Evolutionary conservation across 2,329 filamentous ascomycete genomes (phyloP), one percentile per base, ranked within the genome.

Genomic region (Dothistroma septosporum): DNA sequence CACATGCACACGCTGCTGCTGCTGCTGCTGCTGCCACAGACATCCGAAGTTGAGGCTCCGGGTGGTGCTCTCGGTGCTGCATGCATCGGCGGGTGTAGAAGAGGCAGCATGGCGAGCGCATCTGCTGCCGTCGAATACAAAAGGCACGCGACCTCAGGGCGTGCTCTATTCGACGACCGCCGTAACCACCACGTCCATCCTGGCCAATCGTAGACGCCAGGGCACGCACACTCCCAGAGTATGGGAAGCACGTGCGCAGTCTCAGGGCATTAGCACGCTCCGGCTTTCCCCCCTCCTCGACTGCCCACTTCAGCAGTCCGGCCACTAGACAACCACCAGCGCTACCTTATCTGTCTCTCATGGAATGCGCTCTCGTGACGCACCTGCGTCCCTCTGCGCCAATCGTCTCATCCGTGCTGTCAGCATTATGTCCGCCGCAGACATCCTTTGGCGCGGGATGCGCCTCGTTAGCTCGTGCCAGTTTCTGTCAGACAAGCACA

Each of bases 11-110:
- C n/a, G 24, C 2, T 52, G 24, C 14, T 49, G 37, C 28, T 50
- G 49, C 49, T 14, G 37, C 35, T 24, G 21, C 41, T 41, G 10
- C 22, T 19, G 46, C 10, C 21, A 48, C 21, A 19, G 21, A n/a
- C 37, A 16, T 32, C 53, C 58, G 58, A 52, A 52, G 53, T 33
- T 60, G 52, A 55, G 28, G 58, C 58, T 50, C 28, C n/a, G 9
- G 32, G 12, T 32, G n/a, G 2, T 21, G 31, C 41, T 44, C 16
- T 28, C n/a, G n/a, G 2, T 21, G 31, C 41, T 44, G 41, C 50
- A 35, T 35, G 11, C 53, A 53, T 33, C 21, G 24, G 50, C 50
- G 53, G 33, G 53, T 44, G 53, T 21, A 24, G 19, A 28, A 53
- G 53, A 21, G 24, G 32, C 21, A 55, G n/a, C 31, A 24, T 16